Percentiles rank a stretch among this genome's conserved stretches.
These are phyloP conservation scores for Trichophyton equinum DNA, from an alignment of 2,329 filamentous ascomycete species.

Conservation along the genomic window DNA sequence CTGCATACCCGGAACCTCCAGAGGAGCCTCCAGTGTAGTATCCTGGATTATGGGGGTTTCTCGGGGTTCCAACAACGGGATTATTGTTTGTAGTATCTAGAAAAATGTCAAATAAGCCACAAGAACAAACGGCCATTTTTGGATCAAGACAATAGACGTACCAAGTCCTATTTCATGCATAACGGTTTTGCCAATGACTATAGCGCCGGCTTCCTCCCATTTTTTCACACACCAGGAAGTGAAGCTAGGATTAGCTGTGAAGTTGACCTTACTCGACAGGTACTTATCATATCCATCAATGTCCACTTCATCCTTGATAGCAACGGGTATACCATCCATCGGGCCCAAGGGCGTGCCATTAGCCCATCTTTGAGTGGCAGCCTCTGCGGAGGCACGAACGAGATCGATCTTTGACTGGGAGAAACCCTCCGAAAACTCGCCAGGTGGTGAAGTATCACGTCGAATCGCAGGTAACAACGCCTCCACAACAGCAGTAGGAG, in stretches of 20 bases:
- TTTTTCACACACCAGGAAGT: slow-evolving; percentile 60
- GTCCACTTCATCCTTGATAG: slow-evolving; percentile 69
- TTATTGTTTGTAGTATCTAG: slow-evolving; percentile 74
- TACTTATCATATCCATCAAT: slow-evolving; percentile 58
- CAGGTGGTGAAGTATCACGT: slow-evolving; percentile 41
- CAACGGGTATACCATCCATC: slow-evolving; percentile 71
- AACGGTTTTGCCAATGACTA: slow-evolving; percentile 61
- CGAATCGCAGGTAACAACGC: slow-evolving; percentile 59
- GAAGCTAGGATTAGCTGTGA: slow-evolving; percentile 37
- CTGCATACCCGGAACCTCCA: slow-evolving; percentile 59
- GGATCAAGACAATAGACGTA: slow-evolving; percentile 7
- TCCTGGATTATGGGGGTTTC: slow-evolving; percentile 61
- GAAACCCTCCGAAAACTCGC: slow-evolving; percentile 60
- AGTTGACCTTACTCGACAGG: slow-evolving; percentile 50
- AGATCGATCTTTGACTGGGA: slow-evolving; percentile 52
- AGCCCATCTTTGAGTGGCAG: slow-evolving; percentile 60
- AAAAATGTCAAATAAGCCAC: background rate
- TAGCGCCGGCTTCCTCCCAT: slow-evolving; percentile 60
- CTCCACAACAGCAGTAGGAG: slow-evolving; percentile 59
- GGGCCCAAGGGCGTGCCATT: slow-evolving; percentile 52
- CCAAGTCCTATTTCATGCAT: slow-evolving; percentile 73
- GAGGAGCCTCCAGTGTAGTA: slow-evolving; percentile 78
- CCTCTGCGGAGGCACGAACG: slow-evolving; percentile 55
- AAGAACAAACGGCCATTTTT: slow-evolving; percentile 17
- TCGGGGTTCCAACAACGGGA: slow-evolving; percentile 57